Evolutionary conservation across 2,329 filamentous ascomycete species (phyloP), one percentile per base, ranked within the genome.

Genomic region (Grosmannia serpens): DNA sequence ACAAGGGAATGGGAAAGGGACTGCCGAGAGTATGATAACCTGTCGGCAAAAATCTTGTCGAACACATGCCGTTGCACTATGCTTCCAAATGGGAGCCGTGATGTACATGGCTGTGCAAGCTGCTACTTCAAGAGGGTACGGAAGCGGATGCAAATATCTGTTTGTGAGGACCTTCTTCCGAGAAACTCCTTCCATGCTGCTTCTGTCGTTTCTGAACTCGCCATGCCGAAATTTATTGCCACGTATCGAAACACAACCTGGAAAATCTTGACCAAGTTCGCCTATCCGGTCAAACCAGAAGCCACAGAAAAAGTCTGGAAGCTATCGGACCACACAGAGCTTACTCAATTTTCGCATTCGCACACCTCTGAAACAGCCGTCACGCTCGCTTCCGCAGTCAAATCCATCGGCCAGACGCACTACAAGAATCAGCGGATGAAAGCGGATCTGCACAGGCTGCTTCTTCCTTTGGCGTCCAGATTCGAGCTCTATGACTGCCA

Each of bases 401-500:
- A 64, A 31, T 9, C 55, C 0, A 59, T 71, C 20, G 51, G 65
- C 3, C 64, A 64, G 50, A 77, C 78, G 0, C 81, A 85, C 62
- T 83, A 79, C 60, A 67, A 67, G 0, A 64, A 55, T 1, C 70
- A 70, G 33, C 47, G 54, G 0, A 73, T 83, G 46, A 75, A 76
- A 1, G 70, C 74, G 0, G 62, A 66, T 1, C 64, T 73, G n/a
- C 65, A 69, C 8, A 66, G 72, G 2, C 69, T 84, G 0, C 74
- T 75, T 56, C 69, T 76, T 2, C 73, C 73, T 0, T 77, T 77
- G 55, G 78, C 74, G 0, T 60, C 82, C 11, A 70, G 66, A 1
- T 73, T 78, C 49, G 62, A 65, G 0, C 82, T 82, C 59, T 81
- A 71, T 58, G 81, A 84, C 61, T 59, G 56, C 4, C 8, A 31